Evolutionary conservation across 768 basidiomycete genomes (phyloP).

Genomic region (Suillus clintonianus): DNA sequence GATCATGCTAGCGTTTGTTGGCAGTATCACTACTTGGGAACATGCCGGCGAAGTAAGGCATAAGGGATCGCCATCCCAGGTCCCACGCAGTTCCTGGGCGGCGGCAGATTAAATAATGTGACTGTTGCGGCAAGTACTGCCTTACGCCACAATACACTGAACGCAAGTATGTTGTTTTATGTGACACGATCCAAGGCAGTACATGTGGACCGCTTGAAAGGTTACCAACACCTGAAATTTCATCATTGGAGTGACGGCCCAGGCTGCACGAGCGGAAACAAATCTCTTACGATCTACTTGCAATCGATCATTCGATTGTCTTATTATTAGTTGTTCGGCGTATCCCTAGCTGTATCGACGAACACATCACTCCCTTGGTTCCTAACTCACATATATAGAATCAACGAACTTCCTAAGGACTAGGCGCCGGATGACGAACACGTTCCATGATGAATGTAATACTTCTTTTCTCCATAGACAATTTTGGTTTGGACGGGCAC

Average conservation of each 20-base stretch:
- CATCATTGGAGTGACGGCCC: not conserved
- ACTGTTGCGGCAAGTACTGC: conserved; percentile 1
- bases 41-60: not conserved
- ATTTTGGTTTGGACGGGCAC: not conserved
- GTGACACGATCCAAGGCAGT: not conserved
- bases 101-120: not conserved
- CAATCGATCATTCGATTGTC: not conserved
- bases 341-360: not conserved
- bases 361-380: not conserved
- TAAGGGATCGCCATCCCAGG: not conserved
- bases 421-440: not conserved
- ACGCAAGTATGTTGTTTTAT: not conserved
- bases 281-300: not conserved
- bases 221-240: not conserved
- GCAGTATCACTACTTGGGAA: not conserved
- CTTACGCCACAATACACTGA: not conserved
- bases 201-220: no score
- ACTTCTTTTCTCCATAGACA: not conserved
- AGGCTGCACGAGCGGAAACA: not conserved
- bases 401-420: not conserved
- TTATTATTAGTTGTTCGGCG: not conserved
- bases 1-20: not conserved
- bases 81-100: conserved; percentile 3
- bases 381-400: not conserved
- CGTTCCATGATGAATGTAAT: not conserved